Base-by-base conservation (phyloP, 108 stramenopile species). In the Skeletonema menzelii region DNA sequence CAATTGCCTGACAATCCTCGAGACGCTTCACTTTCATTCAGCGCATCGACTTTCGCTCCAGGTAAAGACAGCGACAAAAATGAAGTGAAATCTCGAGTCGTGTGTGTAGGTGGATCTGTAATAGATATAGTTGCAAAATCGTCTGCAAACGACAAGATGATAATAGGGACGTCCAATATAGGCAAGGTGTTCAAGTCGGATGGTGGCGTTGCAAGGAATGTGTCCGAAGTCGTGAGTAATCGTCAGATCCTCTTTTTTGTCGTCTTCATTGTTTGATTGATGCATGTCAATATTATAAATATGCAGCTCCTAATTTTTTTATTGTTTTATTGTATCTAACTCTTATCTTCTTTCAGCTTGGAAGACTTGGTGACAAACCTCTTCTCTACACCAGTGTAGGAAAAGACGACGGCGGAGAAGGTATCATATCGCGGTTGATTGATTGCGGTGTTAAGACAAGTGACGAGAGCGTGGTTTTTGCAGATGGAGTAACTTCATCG, bases 81-180 rank as follows among this genome's bases (percentile, higher is more conserved):
- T 56, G 49, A 71, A 17, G 26, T 27, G 65, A 47, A 27, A 37
- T 70, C 73, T 56, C 71, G 79, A 12, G 87, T 95, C 13, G 78
- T 93, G 46, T 92, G 95, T 31, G 75, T 97, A 55, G 97, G 97
- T 22, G 95, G 95, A 22, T 68, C 94, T 35, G 91, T 94, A 4
- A 69, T 91, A 8, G 97, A 97, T 73, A 60, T 80, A 0, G 71
- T 93, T n/a, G 91, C 89, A 4, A 85, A 84, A 44, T 77, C 91
- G 3, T 26, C 27, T 19, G 19, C 64, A 13, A 59, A 62, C 12
- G 17, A 28, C 6, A 56, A 63, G 1, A 47, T 86, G 37, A 70
- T 84, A 12, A 28, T 80, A 11, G 75, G 66, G 3, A 89, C 90
- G 5, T 88, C 87, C 3, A 91, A 84, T 72, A 83, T 81, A 26